A percentile compares a stretch with the other conserved stretches of the same genome.
These are phyloP conservation scores for Sclerospora graminicola DNA, from an alignment of 352 stramenopile genomes.

Conservation along the genomic window DNA sequence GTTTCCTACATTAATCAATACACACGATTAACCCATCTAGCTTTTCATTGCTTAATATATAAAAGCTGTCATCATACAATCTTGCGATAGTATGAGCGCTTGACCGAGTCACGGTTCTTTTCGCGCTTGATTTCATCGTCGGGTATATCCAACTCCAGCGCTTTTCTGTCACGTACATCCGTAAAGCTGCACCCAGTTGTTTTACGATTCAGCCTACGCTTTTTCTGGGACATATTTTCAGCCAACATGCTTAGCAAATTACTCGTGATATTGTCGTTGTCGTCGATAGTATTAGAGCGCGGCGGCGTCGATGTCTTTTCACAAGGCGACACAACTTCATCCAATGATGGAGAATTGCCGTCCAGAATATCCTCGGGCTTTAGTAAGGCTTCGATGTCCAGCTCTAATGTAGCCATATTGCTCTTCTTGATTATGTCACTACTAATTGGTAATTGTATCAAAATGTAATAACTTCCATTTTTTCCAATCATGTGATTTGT, in stretches of 20 bases:
- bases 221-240: slow-evolving; percentile 33
- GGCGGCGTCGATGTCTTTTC: too few species aligned
- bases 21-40: background rate
- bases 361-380: too few species aligned
- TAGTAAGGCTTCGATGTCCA: too few species aligned
- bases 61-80: slow-evolving; percentile 19
- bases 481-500: too few species aligned
- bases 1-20: slow-evolving; percentile 22
- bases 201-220: slow-evolving; percentile 25
- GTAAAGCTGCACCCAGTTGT: slow-evolving; percentile 13
- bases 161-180: slow-evolving; percentile 17
- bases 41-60: background rate
- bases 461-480: too few species aligned
- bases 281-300: too few species aligned
- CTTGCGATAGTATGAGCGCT: slow-evolving; percentile 44
- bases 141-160: slow-evolving; percentile 15
- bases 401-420: too few species aligned
- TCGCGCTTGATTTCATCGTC: slow-evolving; percentile 36
- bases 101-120: slow-evolving; percentile 49
- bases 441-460: too few species aligned
- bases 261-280: slow-evolving; percentile 34
- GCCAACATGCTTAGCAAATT: slow-evolving; percentile 30
- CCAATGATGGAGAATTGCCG: too few species aligned
- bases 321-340: too few species aligned
- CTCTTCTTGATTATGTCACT: too few species aligned